Percentiles rank a stretch among this genome's conserved stretches.
Evolutionary conservation across 1,139 yeast species (phyloP).

Genomic region (Pichia sp.): DNA sequence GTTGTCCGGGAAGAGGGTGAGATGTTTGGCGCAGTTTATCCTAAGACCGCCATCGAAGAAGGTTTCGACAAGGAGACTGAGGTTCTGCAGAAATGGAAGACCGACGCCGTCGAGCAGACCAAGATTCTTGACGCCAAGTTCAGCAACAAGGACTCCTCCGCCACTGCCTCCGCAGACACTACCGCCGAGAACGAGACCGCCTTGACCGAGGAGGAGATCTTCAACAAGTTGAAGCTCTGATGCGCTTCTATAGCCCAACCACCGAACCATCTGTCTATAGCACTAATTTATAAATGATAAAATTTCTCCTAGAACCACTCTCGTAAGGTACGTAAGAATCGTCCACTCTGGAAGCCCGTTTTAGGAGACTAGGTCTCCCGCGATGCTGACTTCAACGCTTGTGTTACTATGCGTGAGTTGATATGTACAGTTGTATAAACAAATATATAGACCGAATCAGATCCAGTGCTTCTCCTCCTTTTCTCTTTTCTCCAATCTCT

Average conservation of each 20-base stretch:
- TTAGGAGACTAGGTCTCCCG: too few species aligned
- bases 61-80: constrained; percentile 72
- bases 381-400: neutral
- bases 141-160: constrained; percentile 19
- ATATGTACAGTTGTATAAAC: neutral
- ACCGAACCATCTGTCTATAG: constrained; percentile 12
- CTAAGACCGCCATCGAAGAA: constrained; percentile 54
- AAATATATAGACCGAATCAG: constrained; percentile 14
- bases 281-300: neutral
- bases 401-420: neutral
- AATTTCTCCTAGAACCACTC: neutral
- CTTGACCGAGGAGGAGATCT: constrained; percentile 25
- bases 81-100: constrained; percentile 68
- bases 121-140: constrained; percentile 39
- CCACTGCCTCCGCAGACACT: constrained; percentile 16
- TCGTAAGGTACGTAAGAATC: too few species aligned
- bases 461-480: constrained; percentile 48
- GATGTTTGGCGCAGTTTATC: constrained; percentile 79
- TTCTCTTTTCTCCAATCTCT: constrained; percentile 51
- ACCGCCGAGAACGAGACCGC: constrained; percentile 15
- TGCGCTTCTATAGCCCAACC: neutral
- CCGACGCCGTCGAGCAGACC: constrained; percentile 60
- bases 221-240: constrained; percentile 16
- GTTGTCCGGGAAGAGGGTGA: constrained; percentile 79
- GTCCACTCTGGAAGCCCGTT: too few species aligned